Percentiles rank a stretch among this genome's conserved stretches.
phyloP scores from a whole-genome alignment of 2,329 filamentous ascomycete species.

The Exophiala spinifera region DNA sequence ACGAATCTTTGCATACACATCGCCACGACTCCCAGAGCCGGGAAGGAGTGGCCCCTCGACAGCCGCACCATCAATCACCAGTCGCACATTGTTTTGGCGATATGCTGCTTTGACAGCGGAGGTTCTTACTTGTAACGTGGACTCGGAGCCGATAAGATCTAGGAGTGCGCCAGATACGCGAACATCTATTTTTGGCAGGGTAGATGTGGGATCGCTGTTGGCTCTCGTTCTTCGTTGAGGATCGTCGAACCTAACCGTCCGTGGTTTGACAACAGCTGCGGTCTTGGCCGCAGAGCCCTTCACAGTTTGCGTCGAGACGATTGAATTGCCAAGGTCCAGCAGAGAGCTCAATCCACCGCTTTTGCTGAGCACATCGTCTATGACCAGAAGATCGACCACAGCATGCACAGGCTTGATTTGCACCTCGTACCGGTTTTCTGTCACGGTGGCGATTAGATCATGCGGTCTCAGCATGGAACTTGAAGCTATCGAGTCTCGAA shows the following conservation, averaged over 20 bases:
- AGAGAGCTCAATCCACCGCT: conserved; percentile 91
- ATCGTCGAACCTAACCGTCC: conserved; percentile 59
- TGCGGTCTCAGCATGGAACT: conserved; percentile 29
- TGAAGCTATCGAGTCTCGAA: conserved; percentile 36
- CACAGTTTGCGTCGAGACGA: conserved; percentile 66
- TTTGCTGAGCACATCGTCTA: conserved; percentile 84
- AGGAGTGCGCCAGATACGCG: conserved; percentile 74
- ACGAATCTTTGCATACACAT: conserved; percentile 60
- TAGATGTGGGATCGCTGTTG: conserved; percentile 19
- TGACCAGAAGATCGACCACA: conserved; percentile 69
- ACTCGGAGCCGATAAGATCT: conserved; percentile 73
- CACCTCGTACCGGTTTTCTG: conserved; percentile 51
- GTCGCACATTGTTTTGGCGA: conserved; percentile 66
- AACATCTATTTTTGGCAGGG: conserved; percentile 64
- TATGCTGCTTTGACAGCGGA: conserved; percentile 79
- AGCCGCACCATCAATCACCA: conserved; percentile 73
- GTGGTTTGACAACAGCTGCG: conserved; percentile 33
- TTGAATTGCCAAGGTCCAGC: conserved; percentile 80
- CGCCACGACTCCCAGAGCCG: conserved; percentile 49
- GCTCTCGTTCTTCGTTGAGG: conserved; percentile 21
- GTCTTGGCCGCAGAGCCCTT: conserved; percentile 29
- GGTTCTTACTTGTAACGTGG: conserved; percentile 69
- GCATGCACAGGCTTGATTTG: conserved; percentile 74
- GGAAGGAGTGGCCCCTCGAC: conserved; percentile 61
- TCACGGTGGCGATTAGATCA: conserved; percentile 22